phyloP scores from a whole-genome alignment of 2,329 filamentous ascomycete genomes.

The Neonectria ditissima region DNA sequence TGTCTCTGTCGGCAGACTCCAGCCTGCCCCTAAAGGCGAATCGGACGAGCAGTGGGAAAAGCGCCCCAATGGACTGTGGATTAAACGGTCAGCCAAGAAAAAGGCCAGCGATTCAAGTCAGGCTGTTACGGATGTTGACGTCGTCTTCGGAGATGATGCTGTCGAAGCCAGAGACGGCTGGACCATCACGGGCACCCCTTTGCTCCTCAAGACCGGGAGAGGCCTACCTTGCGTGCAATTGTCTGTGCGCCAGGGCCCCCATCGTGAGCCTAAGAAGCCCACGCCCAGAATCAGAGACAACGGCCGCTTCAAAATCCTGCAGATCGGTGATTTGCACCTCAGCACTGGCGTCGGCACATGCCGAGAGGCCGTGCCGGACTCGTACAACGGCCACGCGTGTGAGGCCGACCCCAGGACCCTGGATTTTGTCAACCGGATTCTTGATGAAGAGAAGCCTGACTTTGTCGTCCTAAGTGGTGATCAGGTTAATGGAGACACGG shows the following conservation, averaged over 20 bases:
- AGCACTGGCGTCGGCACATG: conserved; percentile 90
- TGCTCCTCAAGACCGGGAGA: conserved; percentile 75
- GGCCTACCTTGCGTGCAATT: conserved; percentile 78
- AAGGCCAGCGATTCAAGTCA: conserved; percentile 80
- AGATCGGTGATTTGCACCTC: conserved; percentile 93
- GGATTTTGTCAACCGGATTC: conserved; percentile 84
- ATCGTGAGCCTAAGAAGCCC: conserved; percentile 73
- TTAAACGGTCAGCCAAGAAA: conserved; percentile 78
- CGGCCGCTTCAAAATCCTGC: conserved; percentile 97
- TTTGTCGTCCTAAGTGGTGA: conserved; percentile 93
- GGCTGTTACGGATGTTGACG: conserved; percentile 83
- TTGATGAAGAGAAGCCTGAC: conserved; percentile 95
- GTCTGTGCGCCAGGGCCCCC: conserved; percentile 80
- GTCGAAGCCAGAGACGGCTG: conserved; percentile 90
- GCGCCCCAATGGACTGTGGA: conserved; percentile 82
- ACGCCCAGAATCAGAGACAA: conserved; percentile 84
- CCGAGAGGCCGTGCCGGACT: conserved; percentile 84
- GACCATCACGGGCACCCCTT: conserved; percentile 79
- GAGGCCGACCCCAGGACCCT: conserved; percentile 92
- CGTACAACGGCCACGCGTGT: conserved; percentile 79
- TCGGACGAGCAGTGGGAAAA: conserved; percentile 80
- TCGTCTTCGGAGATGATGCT: conserved; percentile 90
- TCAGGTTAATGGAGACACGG: conserved; percentile 93
- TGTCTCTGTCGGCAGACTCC: conserved; percentile 77
- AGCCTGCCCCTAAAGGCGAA: conserved; percentile 66